Percentiles rank a stretch among this genome's conserved stretches.
Conservation (phyloP, 2,329 filamentous ascomycete genomes). For the Alternaria alternata region DNA sequence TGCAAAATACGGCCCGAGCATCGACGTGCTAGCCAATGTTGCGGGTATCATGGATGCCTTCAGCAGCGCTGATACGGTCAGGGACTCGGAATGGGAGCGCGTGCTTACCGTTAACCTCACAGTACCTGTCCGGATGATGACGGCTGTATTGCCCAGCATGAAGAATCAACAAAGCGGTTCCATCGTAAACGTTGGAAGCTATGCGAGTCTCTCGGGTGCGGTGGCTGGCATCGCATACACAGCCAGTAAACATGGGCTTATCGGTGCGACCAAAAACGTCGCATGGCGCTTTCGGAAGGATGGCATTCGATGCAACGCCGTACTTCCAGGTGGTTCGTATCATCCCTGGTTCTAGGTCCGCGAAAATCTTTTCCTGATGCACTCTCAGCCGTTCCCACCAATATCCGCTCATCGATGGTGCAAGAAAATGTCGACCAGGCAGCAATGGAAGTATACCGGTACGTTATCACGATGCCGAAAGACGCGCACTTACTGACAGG, state of each 20-base stretch:
- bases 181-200: constrained; percentile 53
- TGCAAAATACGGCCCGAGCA: constrained; percentile 23
- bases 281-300: constrained; percentile 57
- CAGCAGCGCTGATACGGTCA: constrained; percentile 48
- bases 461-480: background rate
- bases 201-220: constrained; percentile 48
- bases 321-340: constrained; percentile 51
- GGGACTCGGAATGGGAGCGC: constrained; percentile 52
- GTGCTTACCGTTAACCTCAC: constrained; percentile 55
- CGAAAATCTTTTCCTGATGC: background rate
- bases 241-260: constrained; percentile 55
- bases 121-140: constrained; percentile 56
- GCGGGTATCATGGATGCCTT: constrained; percentile 56
- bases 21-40: constrained; percentile 56
- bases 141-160: constrained; percentile 55
- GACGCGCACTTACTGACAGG: background rate
- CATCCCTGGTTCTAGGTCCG: background rate
- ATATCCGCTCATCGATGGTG: constrained; percentile 19
- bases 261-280: constrained; percentile 59
- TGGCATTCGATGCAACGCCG: constrained; percentile 57
- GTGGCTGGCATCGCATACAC: constrained; percentile 57
- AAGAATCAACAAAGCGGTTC: constrained; percentile 49
- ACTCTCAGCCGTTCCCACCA: constrained; percentile 21
- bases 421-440: constrained; percentile 19
- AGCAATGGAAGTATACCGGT: constrained; percentile 19